Conservation (phyloP, 1,284 basidiomycete genomes). For the Ustilago hordei region DNA sequence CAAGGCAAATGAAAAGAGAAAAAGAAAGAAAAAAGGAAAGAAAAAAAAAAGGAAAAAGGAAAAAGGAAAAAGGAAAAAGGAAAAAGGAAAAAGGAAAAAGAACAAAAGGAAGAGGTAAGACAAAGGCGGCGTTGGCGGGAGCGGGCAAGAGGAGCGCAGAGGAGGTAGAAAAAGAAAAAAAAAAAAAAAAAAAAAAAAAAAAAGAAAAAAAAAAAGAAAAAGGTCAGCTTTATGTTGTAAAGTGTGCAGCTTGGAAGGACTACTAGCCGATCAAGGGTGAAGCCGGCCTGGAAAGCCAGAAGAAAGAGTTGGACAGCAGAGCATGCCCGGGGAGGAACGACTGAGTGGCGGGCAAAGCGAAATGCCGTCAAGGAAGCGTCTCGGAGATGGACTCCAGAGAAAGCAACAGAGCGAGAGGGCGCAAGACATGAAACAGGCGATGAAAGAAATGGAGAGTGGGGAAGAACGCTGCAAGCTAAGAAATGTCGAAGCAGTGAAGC, state of each 20-base stretch:
- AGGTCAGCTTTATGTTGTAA: constrained; percentile 4
- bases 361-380: neutral
- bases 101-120: neutral
- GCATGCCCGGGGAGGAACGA: neutral
- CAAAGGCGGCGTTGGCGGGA: constrained; percentile 2
- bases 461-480: neutral
- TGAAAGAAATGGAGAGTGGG: neutral
- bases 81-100: constrained; percentile 9
- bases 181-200: constrained; percentile 19
- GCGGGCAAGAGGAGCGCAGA: constrained; percentile 3
- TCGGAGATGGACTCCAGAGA: neutral
- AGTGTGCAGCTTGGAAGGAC: constrained; percentile 2
- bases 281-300: neutral
- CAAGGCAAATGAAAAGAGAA: constrained; percentile 4
- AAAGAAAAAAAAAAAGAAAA: constrained; percentile 13
- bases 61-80: neutral
- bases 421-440: neutral
- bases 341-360: neutral
- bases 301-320: neutral
- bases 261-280: constrained; percentile 1
- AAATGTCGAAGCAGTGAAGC: neutral
- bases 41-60: constrained; percentile 4
- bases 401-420: neutral
- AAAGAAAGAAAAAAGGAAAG: neutral
- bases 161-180: constrained; percentile 5